A percentile compares a stretch with the other conserved stretches of the same genome.
phyloP scores from a whole-genome alignment of 139 green algal species.

The Trebouxia sp. region DNA sequence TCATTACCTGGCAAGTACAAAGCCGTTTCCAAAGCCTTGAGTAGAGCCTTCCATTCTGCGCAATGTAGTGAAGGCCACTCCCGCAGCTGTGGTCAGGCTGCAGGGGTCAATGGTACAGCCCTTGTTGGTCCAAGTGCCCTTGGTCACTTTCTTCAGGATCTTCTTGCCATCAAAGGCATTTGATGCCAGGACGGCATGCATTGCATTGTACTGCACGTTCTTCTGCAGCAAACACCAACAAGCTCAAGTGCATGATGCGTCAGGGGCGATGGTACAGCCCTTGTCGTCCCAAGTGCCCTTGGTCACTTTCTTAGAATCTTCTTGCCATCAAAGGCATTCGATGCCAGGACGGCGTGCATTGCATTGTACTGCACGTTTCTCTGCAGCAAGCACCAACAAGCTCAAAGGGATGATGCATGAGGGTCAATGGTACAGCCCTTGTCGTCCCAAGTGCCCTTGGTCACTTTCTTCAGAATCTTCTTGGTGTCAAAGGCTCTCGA shows the following conservation, averaged over 20 bases:
- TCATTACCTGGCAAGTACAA: not conserved
- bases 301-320: constrained; percentile 23
- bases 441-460: constrained; percentile 24
- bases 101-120: constrained; percentile 22
- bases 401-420: no score
- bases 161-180: constrained; percentile 22
- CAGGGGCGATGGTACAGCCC: constrained; percentile 21
- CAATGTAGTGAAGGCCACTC: not conserved
- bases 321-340: constrained; percentile 16
- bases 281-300: constrained; percentile 25
- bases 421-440: constrained; percentile 26
- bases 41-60: not conserved
- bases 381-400: not conserved
- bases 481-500: constrained; percentile 3
- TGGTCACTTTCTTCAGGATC: constrained; percentile 17
- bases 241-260: no score
- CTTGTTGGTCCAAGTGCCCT: constrained; percentile 28
- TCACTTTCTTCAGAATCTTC: constrained; percentile 23
- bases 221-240: not conserved
- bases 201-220: constrained; percentile 20
- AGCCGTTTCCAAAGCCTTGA: constrained; percentile 16
- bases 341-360: constrained; percentile 9
- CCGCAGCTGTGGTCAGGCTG: not conserved
- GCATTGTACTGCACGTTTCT: constrained; percentile 20
- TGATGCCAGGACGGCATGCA: constrained; percentile 6